Evolutionary conservation across 1,139 yeast genomes (phyloP).

Genomic region (Williopsis jadinii): DNA sequence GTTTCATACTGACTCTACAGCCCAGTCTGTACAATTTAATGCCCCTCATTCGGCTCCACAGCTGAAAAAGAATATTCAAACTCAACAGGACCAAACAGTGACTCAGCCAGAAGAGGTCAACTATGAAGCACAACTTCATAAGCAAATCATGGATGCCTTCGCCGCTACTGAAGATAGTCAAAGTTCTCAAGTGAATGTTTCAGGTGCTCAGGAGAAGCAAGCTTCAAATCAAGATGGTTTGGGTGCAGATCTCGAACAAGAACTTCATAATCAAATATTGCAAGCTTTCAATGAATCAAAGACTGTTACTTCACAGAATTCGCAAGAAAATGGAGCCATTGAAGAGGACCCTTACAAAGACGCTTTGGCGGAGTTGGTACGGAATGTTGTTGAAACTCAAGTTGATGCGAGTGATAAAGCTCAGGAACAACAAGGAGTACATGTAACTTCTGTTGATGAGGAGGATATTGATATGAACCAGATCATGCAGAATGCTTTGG

Average conservation of each 20-base stretch:
- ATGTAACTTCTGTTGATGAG: constrained; percentile 20
- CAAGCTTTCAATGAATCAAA: constrained; percentile 11
- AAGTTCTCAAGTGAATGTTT: not conserved
- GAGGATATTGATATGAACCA: constrained; percentile 51
- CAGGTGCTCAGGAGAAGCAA: not conserved
- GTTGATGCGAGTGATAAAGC: constrained; percentile 8
- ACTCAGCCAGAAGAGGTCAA: constrained; percentile 7
- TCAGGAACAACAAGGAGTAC: not conserved
- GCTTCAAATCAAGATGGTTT: not conserved
- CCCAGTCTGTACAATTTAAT: not conserved
- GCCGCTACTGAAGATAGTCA: constrained; percentile 5
- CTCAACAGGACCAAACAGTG: not conserved
- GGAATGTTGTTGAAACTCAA: constrained; percentile 30
- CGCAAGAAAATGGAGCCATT: not conserved
- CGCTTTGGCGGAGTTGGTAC: constrained; percentile 34
- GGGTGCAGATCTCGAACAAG: constrained; percentile 14
- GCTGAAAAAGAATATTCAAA: not conserved
- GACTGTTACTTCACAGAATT: not conserved
- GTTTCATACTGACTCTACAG: not conserved
- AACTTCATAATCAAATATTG: constrained; percentile 19
- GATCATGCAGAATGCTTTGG: constrained; percentile 66
- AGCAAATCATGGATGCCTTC: constrained; percentile 20
- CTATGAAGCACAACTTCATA: constrained; percentile 16
- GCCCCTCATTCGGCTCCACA: not conserved
- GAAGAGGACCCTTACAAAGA: constrained; percentile 17